These are phyloP conservation scores for Elymus sibiricus DNA, from an alignment of 176 grass and related monocot genomes.

Conservation along the genomic window DNA sequence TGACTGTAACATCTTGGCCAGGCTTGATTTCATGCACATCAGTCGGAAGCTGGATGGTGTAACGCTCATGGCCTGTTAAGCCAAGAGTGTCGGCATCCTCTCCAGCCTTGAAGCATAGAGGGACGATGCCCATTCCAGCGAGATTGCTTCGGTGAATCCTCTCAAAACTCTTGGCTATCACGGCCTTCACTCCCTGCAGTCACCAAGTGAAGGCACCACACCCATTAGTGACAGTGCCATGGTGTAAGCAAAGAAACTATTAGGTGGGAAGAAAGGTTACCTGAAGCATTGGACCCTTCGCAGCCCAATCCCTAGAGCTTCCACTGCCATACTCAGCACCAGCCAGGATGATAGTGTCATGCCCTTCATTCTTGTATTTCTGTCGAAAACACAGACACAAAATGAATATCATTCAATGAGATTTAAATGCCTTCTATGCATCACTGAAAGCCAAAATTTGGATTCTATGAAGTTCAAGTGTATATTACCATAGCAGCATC, in stretches of 20 bases:
- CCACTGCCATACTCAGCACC: conserved; percentile 95
- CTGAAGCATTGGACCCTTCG: conserved; percentile 94
- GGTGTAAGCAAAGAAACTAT: background rate
- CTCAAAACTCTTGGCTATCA: conserved; percentile 95
- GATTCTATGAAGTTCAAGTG: background rate
- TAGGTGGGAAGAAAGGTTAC: conserved; percentile 26
- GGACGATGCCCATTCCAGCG: conserved; percentile 92
- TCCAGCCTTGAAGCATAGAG: conserved; percentile 85
- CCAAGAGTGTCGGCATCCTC: conserved; percentile 87
- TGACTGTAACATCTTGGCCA: conserved; percentile 78
- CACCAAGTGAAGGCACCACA: conserved; percentile 16
- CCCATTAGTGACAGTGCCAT: conserved; percentile 6
- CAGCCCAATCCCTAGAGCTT: conserved; percentile 96
- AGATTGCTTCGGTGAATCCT: conserved; percentile 98
- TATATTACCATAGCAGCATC: conserved; percentile 75
- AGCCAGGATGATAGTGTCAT: conserved; percentile 82
- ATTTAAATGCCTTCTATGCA: background rate
- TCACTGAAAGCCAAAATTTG: background rate
- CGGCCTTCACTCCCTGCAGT: conserved; percentile 91
- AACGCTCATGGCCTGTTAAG: conserved; percentile 83
- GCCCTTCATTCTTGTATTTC: conserved; percentile 87
- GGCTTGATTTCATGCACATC: conserved; percentile 83
- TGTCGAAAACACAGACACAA: conserved; percentile 31
- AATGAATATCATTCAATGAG: background rate
- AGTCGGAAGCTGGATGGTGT: conserved; percentile 69